These are phyloP conservation scores for Skeletonema potamos DNA, from an alignment of 108 stramenopile genomes.

Conservation along the genomic window DNA sequence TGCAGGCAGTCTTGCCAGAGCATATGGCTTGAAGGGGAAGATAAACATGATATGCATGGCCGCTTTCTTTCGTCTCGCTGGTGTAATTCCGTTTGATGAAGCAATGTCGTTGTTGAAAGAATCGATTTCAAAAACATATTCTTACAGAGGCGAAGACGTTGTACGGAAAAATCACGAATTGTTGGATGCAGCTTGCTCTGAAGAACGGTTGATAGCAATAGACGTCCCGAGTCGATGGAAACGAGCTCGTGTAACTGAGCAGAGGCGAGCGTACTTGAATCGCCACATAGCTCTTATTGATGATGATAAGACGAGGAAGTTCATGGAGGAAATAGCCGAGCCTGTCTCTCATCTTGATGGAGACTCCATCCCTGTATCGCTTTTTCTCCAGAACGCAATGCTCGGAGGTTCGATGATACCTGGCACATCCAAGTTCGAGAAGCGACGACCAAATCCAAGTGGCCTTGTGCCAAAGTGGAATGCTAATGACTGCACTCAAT, in stretches of 20 bases:
- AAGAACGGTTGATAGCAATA: conserved; percentile 46
- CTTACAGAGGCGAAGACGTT: conserved; percentile 62
- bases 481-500: conserved; percentile 52
- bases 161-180: conserved; percentile 60
- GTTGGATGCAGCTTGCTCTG: conserved; percentile 48
- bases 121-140: conserved; percentile 53
- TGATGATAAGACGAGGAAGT: conserved; percentile 52
- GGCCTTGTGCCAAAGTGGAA: conserved; percentile 56
- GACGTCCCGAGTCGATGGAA: conserved; percentile 56
- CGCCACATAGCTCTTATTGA: conserved; percentile 57
- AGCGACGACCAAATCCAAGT: conserved; percentile 57
- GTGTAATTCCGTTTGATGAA: conserved; percentile 55
- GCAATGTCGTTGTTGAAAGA: conserved; percentile 50
- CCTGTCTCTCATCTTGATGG: conserved; percentile 60
- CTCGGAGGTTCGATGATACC: conserved; percentile 59
- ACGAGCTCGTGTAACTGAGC: conserved; percentile 33
- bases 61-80: conserved; percentile 57
- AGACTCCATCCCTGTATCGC: conserved; percentile 59
- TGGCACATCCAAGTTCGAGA: conserved; percentile 57
- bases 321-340: conserved; percentile 58
- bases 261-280: conserved; percentile 32
- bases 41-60: conserved; percentile 69
- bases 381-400: conserved; percentile 63
- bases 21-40: conserved; percentile 55
- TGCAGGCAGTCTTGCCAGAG: conserved; percentile 46